A percentile compares a stretch with the other conserved stretches of the same genome.
These are phyloP conservation scores for Sclerotinia nivalis DNA, from an alignment of 2,329 filamentous ascomycete genomes.

Conservation along the genomic window DNA sequence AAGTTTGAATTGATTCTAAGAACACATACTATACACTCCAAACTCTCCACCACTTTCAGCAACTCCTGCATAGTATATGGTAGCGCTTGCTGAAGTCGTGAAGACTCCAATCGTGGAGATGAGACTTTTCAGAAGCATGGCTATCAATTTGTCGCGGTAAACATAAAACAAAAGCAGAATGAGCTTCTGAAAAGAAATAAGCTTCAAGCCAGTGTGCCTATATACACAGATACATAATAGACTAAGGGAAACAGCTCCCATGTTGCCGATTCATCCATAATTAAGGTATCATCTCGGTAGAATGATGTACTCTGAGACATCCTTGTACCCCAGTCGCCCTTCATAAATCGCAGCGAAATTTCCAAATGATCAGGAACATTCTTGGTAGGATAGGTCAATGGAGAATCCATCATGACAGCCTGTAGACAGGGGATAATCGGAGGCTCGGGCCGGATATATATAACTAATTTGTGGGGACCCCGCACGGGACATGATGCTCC, in stretches of 20 bases:
- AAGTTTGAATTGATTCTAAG: not conserved
- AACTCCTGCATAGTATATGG: constrained; percentile 51
- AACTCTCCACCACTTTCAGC: constrained; percentile 51
- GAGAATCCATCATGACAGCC: not conserved
- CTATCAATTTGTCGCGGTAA: not conserved
- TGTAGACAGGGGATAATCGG: not conserved
- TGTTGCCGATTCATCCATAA: not conserved
- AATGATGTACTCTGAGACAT: not conserved
- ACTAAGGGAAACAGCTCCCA: constrained; percentile 4
- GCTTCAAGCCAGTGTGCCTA: not conserved
- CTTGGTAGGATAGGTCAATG: not conserved
- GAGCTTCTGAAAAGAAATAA: not conserved
- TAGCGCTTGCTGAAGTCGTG: constrained; percentile 37
- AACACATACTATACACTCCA: constrained; percentile 45
- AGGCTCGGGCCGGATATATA: constrained; percentile 16
- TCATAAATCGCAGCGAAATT: not conserved
- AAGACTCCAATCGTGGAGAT: constrained; percentile 7
- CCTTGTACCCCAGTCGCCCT: not conserved
- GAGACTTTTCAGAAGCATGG: constrained; percentile 13
- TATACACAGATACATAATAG: not conserved
- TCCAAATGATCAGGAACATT: not conserved
- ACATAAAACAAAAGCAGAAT: not conserved
- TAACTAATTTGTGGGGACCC: not conserved
- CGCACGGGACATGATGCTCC: constrained; percentile 1
- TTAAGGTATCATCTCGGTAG: not conserved